Percentiles rank a stretch among this genome's conserved stretches.
Evolutionary conservation across 2,329 filamentous ascomycete genomes (phyloP).

Genomic region (Malbranchea zuffiana): DNA sequence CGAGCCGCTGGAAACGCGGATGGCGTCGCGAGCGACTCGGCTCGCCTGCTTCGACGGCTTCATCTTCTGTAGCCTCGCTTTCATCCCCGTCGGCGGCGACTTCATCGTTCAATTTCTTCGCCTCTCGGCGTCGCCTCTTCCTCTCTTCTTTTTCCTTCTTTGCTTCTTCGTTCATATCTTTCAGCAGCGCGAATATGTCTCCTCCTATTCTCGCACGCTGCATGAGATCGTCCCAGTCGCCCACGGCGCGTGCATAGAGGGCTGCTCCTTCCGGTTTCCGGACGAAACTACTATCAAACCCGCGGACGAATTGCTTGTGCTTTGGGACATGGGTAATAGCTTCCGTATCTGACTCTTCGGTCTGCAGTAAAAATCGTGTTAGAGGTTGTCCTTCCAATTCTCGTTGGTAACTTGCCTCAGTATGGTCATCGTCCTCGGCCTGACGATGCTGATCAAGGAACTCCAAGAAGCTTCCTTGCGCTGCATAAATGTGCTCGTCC

Average conservation of each 20-base stretch:
- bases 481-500: conserved; percentile 32
- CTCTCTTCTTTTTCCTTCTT: conserved; percentile 7
- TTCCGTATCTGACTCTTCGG: conserved; percentile 15
- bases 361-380: conserved; percentile 4
- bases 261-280: conserved; percentile 26
- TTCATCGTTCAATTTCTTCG: conserved; percentile 10
- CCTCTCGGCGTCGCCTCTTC: conserved; percentile 10
- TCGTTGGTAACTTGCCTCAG: conserved; percentile 23
- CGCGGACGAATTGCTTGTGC: conserved; percentile 10
- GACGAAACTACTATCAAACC: conserved; percentile 28
- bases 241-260: conserved; percentile 26
- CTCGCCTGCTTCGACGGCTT: conserved; percentile 2
- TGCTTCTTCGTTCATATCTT: conserved; percentile 25
- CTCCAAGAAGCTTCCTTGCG: conserved; percentile 31
- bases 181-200: conserved; percentile 31
- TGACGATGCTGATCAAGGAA: conserved; percentile 30
- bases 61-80: conserved; percentile 3
- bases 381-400: conserved; percentile 2
- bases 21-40: conserved; percentile 2
- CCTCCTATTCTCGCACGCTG: conserved; percentile 29
- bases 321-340: conserved; percentile 4
- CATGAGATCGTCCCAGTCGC: conserved; percentile 33
- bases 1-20: conserved; percentile 11
- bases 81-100: conserved; percentile 6
- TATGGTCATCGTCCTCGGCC: conserved; percentile 34